Base-by-base conservation (phyloP, 2,329 filamentous ascomycete species). In the Endothia cerciana region DNA sequence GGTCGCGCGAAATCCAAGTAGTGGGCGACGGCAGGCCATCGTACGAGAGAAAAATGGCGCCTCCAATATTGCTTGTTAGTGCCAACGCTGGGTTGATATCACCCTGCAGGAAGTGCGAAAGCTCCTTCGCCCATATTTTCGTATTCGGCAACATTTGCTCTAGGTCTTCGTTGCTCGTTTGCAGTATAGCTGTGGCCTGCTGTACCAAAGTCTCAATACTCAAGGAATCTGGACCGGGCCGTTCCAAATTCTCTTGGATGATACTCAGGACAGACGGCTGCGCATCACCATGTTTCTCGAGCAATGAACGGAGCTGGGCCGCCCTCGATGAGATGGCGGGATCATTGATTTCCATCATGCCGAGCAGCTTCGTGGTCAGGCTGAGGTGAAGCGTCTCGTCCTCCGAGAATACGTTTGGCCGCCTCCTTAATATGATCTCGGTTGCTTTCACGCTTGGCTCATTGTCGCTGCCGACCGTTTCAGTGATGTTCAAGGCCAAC, bases 11-110 rank as follows among this genome's bases (percentile, higher is more conserved):
- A 65, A 70, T 68, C 7, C 51, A 65, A 2, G 58, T 22, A 47
- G 65, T n/a, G n/a, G 69, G 68, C 56, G 66, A 19, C 22, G 30
- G 19, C 1, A 17, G n/a, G 10, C n/a, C 59, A 40, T 38, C 70
- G 33, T 73, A 63, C 0, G 74, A 81, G 3, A 97, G 78, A 69
- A 90, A 88, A 6, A 91, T 85, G 0, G 87, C 87, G 3, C 92
- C 92, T 0, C 87, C 88, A 7, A 97, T 80, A 30, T 83, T 84
- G 73, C 89, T 94, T 2, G 90, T 92, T 4, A 97, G 85, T 0
- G 92, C 87, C 3, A 97, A 77, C 0, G 92, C 89, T 5, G 85
- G 81, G 67, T 87, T 85, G 2, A 88, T 84, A 1, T 79, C 71
- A 1, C 77, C 73, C 38, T 81, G 75, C 6, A 91, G 76, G 65